These are phyloP conservation scores for Mariannaea elegans DNA, from an alignment of 2,329 filamentous ascomycete species.

Conservation along the genomic window DNA sequence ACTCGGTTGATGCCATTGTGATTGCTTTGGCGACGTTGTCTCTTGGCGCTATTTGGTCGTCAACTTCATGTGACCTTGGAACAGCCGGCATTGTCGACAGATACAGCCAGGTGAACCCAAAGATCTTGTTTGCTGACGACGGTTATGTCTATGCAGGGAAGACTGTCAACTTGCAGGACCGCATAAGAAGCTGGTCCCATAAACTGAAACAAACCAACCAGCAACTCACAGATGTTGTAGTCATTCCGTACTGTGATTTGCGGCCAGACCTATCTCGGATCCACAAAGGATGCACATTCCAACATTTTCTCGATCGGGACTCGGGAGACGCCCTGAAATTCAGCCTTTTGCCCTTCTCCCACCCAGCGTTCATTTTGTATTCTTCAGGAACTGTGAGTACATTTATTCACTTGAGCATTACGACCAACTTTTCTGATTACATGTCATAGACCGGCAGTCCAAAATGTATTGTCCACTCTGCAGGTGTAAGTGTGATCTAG, in stretches of 20 bases:
- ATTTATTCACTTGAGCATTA: background rate
- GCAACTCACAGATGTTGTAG: background rate
- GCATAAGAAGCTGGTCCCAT: constrained; percentile 10
- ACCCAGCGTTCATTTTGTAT: constrained; percentile 20
- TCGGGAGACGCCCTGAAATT: background rate
- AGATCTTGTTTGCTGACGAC: constrained; percentile 17
- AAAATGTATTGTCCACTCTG: constrained; percentile 22
- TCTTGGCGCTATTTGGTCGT: constrained; percentile 19
- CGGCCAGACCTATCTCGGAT: background rate
- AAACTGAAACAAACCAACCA: background rate
- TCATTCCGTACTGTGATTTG: background rate
- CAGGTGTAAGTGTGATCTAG: constrained; percentile 7
- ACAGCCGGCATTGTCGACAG: constrained; percentile 11
- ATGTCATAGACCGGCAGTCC: constrained; percentile 5
- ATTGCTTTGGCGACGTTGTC: constrained; percentile 8
- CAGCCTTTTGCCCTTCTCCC: constrained; percentile 15
- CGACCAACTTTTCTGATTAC: background rate
- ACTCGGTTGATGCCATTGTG: constrained; percentile 20
- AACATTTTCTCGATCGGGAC: background rate
- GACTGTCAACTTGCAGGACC: background rate
- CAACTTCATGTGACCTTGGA: constrained; percentile 12
- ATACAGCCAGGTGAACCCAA: constrained; percentile 17
- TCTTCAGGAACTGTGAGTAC: constrained; percentile 17
- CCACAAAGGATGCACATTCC: background rate
- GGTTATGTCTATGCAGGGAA: constrained; percentile 15